Percentiles rank a stretch among this genome's conserved stretches.
These are phyloP conservation scores for Tagetes patula DNA, from an alignment of 129 eudicot genomes.

Conservation along the genomic window DNA sequence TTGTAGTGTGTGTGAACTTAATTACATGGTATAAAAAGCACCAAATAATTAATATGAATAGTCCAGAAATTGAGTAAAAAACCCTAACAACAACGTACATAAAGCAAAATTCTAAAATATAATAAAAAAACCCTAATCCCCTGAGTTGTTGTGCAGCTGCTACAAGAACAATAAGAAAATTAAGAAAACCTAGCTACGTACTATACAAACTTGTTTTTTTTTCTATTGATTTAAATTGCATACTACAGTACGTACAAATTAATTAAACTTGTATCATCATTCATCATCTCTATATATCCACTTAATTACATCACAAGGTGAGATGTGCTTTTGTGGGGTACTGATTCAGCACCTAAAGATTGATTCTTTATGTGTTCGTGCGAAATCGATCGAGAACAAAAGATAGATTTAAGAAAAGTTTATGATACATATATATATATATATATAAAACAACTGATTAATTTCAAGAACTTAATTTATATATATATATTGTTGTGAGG, in stretches of 20 bases:
- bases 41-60: no score
- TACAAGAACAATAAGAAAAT: not conserved
- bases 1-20: not conserved
- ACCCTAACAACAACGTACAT: no score
- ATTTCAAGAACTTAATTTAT: conserved; percentile 26
- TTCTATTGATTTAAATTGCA: conserved; percentile 6
- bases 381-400: no score
- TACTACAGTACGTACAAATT: not conserved
- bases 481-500: conserved; percentile 1
- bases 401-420: no score
- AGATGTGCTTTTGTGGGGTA: not conserved
- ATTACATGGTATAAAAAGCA: not conserved
- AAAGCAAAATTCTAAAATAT: not conserved
- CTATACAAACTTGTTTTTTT: not conserved
- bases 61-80: no score
- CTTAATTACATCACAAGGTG: not conserved
- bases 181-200: not conserved
- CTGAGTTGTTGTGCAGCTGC: not conserved
- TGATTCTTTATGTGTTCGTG: no score
- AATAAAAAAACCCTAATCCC: not conserved
- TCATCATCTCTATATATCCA: not conserved
- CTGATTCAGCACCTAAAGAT: not conserved
- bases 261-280: no score
- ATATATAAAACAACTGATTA: no score
- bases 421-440: no score